Evolutionary conservation across 192 early-diverging fungal species (phyloP).

Genomic region (Umbelopsis ramanniana): DNA sequence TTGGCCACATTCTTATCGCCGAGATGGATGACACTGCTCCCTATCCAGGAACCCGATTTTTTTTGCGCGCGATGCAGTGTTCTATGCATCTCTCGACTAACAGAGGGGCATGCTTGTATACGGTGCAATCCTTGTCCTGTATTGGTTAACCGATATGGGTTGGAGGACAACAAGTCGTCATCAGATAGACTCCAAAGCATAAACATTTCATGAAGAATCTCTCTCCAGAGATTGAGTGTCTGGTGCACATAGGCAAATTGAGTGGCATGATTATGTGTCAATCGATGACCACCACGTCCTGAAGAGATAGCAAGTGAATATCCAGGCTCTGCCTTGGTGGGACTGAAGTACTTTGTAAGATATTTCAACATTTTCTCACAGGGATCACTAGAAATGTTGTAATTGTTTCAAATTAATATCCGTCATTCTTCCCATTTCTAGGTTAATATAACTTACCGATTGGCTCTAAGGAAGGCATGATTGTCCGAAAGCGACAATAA

Average conservation of each 20-base stretch:
- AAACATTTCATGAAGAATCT: conserved; percentile 98
- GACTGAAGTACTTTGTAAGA: conserved; percentile 75
- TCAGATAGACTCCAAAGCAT: conserved; percentile 93
- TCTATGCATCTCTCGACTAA: conserved; percentile 83
- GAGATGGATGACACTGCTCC: conserved; percentile 93
- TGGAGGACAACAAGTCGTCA: conserved; percentile 76
- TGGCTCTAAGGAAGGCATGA: conserved; percentile 88
- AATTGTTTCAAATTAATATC: neutral
- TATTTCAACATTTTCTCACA: conserved; percentile 93
- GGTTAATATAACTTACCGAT: conserved; percentile 52
- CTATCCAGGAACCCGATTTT: conserved; percentile 89
- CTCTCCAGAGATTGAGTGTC: conserved; percentile 93
- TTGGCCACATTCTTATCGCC: conserved; percentile 99
- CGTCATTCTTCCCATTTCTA: conserved; percentile 6
- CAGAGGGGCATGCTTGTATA: conserved; percentile 86
- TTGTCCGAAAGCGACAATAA: conserved; percentile 98
- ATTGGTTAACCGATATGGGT: conserved; percentile 88
- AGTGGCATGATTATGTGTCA: conserved; percentile 90
- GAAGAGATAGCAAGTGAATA: conserved; percentile 83
- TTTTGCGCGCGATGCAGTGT: conserved; percentile 89
- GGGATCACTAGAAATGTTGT: conserved; percentile 72
- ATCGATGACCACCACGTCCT: conserved; percentile 83
- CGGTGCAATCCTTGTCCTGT: conserved; percentile 98
- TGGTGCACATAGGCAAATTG: conserved; percentile 95
- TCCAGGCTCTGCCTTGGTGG: conserved; percentile 61